phyloP scores from a whole-genome alignment of 345 rosid species.

The Gossypium stocksii region DNA sequence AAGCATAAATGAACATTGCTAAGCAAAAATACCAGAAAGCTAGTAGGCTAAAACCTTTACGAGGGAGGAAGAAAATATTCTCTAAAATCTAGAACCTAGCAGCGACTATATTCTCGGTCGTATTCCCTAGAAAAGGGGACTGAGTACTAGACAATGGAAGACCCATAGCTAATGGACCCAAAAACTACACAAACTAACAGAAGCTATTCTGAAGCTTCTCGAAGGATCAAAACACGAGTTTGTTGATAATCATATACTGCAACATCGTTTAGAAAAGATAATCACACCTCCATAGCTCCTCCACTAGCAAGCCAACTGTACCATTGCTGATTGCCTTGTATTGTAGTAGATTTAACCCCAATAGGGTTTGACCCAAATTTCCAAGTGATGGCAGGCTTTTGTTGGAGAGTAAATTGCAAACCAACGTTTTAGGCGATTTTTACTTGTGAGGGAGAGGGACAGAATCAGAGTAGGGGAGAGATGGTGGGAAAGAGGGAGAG shows the following conservation, averaged over 20 bases:
- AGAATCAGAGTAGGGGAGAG: too few species aligned
- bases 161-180: slow-evolving; percentile 65
- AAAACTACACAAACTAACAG: slow-evolving; percentile 43
- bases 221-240: not conserved
- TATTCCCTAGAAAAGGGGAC: slow-evolving; percentile 53
- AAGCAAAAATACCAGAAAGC: slow-evolving; percentile 41
- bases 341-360: slow-evolving; percentile 73
- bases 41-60: slow-evolving; percentile 24
- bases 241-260: not conserved
- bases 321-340: slow-evolving; percentile 60
- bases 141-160: slow-evolving; percentile 28
- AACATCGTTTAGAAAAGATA: slow-evolving; percentile 45
- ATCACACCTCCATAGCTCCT: slow-evolving; percentile 76
- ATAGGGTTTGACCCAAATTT: slow-evolving; percentile 54
- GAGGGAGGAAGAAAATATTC: not conserved
- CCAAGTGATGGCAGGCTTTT: slow-evolving; percentile 51
- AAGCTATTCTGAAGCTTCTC: slow-evolving; percentile 20
- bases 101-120: slow-evolving; percentile 44
- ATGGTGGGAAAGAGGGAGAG: too few species aligned
- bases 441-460: too few species aligned
- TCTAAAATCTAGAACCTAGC: slow-evolving; percentile 36
- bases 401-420: slow-evolving; percentile 56
- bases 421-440: too few species aligned
- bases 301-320: slow-evolving; percentile 51
- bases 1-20: not conserved